A percentile compares a stretch with the other conserved stretches of the same genome.
These are phyloP conservation scores for Sphagnum fallax DNA, from an alignment of 228 moss, liverwort and hornwort genomes.

Conservation along the genomic window DNA sequence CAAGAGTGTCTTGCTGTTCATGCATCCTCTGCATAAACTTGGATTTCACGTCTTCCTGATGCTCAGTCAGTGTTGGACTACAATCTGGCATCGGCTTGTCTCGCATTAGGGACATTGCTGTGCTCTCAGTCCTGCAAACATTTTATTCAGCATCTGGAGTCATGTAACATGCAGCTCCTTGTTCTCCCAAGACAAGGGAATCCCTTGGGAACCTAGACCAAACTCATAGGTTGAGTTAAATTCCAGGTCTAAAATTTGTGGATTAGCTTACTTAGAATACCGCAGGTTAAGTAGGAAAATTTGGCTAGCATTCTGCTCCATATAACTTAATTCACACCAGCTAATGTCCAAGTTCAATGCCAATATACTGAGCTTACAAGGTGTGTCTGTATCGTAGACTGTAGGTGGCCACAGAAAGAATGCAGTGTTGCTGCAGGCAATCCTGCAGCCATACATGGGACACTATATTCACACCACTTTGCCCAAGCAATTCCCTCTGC, in stretches of 20 bases:
- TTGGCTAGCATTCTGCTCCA: background rate
- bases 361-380: background rate
- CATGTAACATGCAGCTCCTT: no score
- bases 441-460: slow-evolving; percentile 9
- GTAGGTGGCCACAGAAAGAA: slow-evolving; percentile 1
- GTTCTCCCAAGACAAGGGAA: no score
- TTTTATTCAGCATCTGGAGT: no score
- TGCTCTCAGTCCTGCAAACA: no score
- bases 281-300: background rate
- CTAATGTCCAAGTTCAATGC: background rate
- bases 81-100: no score
- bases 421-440: slow-evolving; percentile 5
- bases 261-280: background rate
- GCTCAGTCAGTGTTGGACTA: no score
- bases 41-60: no score
- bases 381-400: background rate
- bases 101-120: no score
- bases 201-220: no score
- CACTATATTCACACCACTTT: background rate
- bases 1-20: background rate
- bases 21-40: background rate
- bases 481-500: slow-evolving; percentile 1
- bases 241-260: background rate
- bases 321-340: background rate
- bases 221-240: background rate